These are phyloP conservation scores for Brettanomyces naardenensis DNA, from an alignment of 805 yeast species.

Conservation along the genomic window DNA sequence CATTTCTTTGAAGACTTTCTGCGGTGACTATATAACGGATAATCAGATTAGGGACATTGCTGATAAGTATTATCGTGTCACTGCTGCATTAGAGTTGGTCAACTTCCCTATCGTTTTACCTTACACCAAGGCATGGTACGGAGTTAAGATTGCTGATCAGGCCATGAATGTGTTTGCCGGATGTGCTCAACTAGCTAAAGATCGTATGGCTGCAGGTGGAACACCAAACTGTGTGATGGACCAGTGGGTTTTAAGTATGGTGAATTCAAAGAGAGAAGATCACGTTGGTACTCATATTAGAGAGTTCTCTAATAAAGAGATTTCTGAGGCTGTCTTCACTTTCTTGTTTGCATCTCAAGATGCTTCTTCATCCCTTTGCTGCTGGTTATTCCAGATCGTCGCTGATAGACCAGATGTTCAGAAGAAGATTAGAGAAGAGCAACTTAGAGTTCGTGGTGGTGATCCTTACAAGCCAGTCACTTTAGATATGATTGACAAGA, in stretches of 20 bases:
- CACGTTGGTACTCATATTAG: constrained; percentile 52
- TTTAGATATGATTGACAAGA: constrained; percentile 70
- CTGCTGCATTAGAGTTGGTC: constrained; percentile 94
- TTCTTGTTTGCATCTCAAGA: constrained; percentile 97
- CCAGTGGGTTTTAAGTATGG: constrained; percentile 87
- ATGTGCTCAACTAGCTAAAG: constrained; percentile 86
- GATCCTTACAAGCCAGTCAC: constrained; percentile 57
- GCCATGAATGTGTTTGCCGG: constrained; percentile 86
- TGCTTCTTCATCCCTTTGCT: constrained; percentile 93
- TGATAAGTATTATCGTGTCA: constrained; percentile 84
- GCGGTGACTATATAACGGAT: constrained; percentile 91
- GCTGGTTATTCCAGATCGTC: constrained; percentile 95
- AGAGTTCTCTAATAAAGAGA: constrained; percentile 83
- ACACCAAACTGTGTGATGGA: constrained; percentile 87
- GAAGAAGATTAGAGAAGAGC: constrained; percentile 85
- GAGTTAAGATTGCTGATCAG: constrained; percentile 85
- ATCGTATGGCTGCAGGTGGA: constrained; percentile 69
- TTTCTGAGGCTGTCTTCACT: constrained; percentile 94
- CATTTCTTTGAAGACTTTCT: constrained; percentile 82
- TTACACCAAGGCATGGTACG: constrained; percentile 97
- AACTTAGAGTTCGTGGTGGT: constrained; percentile 70
- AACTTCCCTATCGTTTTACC: constrained; percentile 97
- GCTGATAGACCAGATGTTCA: constrained; percentile 93
- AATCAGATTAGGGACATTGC: constrained; percentile 84
- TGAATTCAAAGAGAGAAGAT: constrained; percentile 29